Percentiles rank a stretch among this genome's conserved stretches.
Conservation (phyloP, 2,329 filamentous ascomycete genomes). For the Teratosphaeria gauchensis region DNA sequence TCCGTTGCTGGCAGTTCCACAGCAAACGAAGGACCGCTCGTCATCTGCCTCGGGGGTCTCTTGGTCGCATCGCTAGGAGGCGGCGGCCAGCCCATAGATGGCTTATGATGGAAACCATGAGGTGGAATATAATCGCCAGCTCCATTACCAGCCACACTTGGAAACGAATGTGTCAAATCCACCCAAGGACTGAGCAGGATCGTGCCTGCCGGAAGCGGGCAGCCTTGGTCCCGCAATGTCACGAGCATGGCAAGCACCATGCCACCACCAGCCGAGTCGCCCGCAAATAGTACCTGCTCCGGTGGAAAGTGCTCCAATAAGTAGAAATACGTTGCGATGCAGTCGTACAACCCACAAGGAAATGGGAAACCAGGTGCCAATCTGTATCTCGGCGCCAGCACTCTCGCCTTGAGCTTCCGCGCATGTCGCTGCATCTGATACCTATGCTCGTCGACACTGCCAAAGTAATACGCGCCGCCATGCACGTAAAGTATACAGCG, state of each 20-base stretch:
- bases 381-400: conserved; percentile 77
- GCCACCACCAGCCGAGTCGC: conserved; percentile 87
- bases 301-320: conserved; percentile 68
- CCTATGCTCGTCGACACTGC: conserved; percentile 90
- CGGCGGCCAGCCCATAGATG: conserved; percentile 83
- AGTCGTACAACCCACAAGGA: conserved; percentile 84
- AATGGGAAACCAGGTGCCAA: conserved; percentile 92
- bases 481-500: conserved; percentile 91
- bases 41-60: conserved; percentile 12
- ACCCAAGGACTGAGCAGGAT: conserved; percentile 93
- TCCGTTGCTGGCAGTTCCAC: conserved; percentile 20
- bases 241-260: conserved; percentile 78
- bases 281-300: conserved; percentile 73
- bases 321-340: conserved; percentile 76
- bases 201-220: conserved; percentile 80
- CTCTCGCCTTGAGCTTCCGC: conserved; percentile 79
- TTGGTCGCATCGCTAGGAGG: conserved; percentile 57
- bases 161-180: conserved; percentile 90
- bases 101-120: conserved; percentile 81
- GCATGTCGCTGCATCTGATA: conserved; percentile 97
- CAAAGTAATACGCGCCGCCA: conserved; percentile 91
- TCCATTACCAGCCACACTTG: conserved; percentile 66
- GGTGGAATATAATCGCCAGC: conserved; percentile 80
- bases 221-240: conserved; percentile 66
- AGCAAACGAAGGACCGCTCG: conserved; percentile 16